Evolutionary conservation across 805 yeast species (phyloP).

Genomic region (Torulaspora quercuum): DNA sequence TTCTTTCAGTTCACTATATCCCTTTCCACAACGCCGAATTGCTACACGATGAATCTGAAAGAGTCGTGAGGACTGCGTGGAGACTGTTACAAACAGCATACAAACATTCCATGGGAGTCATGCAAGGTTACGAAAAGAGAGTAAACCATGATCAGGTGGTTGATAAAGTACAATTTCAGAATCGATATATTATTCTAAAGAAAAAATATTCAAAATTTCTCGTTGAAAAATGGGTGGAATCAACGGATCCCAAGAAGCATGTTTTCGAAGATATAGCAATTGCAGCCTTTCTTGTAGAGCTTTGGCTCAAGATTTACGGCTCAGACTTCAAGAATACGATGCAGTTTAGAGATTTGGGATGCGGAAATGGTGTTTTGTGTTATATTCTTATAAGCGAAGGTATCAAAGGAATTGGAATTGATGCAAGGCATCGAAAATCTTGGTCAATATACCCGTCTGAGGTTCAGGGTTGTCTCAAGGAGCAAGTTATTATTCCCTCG

Average conservation of each 20-base stretch:
- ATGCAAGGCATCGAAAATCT: slow-evolving; percentile 84
- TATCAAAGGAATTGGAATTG: slow-evolving; percentile 76
- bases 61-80: slow-evolving; percentile 78
- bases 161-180: slow-evolving; percentile 76
- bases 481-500: slow-evolving; percentile 81
- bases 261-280: slow-evolving; percentile 95
- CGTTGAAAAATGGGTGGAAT: slow-evolving; percentile 85
- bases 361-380: slow-evolving; percentile 90
- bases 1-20: slow-evolving; percentile 68
- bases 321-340: slow-evolving; percentile 35
- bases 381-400: slow-evolving; percentile 77
- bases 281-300: slow-evolving; percentile 87
- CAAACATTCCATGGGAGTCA: slow-evolving; percentile 81
- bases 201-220: slow-evolving; percentile 72
- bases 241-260: slow-evolving; percentile 91
- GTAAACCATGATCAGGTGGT: slow-evolving; percentile 87
- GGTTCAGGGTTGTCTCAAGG: slow-evolving; percentile 56
- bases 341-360: slow-evolving; percentile 85
- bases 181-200: slow-evolving; percentile 73
- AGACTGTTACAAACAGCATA: slow-evolving; percentile 73
- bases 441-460: slow-evolving; percentile 75
- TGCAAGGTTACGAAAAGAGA: slow-evolving; percentile 80
- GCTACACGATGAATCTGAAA: slow-evolving; percentile 42
- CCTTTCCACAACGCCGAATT: slow-evolving; percentile 48
- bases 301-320: slow-evolving; percentile 61